phyloP scores from a whole-genome alignment of 2,329 filamentous ascomycete species.

The Aspergillus sclerotialis region DNA sequence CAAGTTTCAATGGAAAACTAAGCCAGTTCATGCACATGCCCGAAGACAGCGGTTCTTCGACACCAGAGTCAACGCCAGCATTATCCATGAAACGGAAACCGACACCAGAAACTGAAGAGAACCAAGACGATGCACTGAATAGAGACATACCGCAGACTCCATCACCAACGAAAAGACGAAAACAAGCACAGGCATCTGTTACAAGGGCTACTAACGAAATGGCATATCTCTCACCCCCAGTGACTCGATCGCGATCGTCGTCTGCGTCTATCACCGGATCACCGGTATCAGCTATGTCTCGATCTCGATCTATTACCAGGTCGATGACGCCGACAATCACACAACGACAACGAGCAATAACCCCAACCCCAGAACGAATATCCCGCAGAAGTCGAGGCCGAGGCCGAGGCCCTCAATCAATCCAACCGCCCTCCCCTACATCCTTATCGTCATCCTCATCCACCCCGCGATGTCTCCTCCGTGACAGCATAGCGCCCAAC shows the following conservation, averaged over 20 bases:
- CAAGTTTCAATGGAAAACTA: slow-evolving; percentile 30
- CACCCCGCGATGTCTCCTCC: slow-evolving; percentile 29
- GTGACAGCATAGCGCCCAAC: slow-evolving; percentile 39
- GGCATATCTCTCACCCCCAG: slow-evolving; percentile 1
- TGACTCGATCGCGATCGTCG: slow-evolving; percentile 13
- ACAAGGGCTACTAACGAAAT: neutral
- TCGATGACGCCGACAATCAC: no score
- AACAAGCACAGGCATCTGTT: neutral
- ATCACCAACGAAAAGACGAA: slow-evolving; percentile 1
- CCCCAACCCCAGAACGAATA: slow-evolving; percentile 2
- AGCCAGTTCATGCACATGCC: slow-evolving; percentile 25
- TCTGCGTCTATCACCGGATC: neutral
- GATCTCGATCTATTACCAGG: slow-evolving; percentile 4
- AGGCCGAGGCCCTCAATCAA: neutral
- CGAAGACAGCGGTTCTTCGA: slow-evolving; percentile 4
- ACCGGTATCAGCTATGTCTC: slow-evolving; percentile 3
- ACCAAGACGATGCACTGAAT: neutral
- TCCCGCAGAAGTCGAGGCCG: neutral
- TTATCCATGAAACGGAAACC: neutral
- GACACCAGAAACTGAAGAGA: neutral
- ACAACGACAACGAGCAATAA: slow-evolving; percentile 6
- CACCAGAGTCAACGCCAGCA: neutral
- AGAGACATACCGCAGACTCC: neutral
- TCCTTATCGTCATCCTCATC: slow-evolving; percentile 11
- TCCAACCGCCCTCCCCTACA: neutral